A percentile compares a stretch with the other conserved stretches of the same genome.
Conservation (phyloP, 176 grass and related monocot genomes). For the Musa acuminata region DNA sequence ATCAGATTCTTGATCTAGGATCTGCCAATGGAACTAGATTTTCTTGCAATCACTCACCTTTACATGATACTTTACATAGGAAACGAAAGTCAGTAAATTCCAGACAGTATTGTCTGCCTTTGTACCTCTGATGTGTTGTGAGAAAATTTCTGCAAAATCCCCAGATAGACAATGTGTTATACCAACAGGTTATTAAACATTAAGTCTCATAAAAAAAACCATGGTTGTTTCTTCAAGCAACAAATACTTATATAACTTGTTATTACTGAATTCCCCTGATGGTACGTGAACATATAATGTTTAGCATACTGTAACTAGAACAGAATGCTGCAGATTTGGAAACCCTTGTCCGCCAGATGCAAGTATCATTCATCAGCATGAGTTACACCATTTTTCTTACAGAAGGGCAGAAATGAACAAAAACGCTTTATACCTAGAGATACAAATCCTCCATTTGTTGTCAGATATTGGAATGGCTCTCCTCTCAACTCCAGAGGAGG, state of each 20-base stretch:
- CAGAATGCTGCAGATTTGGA: neutral
- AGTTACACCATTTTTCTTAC: neutral
- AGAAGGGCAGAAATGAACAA: neutral
- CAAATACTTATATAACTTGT: too few species aligned
- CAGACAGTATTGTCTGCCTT: conserved; percentile 53
- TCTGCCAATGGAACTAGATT: neutral
- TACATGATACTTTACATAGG: conserved; percentile 76
- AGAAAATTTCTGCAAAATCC: conserved; percentile 38
- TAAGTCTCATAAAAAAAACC: neutral
- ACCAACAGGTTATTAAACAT: neutral
- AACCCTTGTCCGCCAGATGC: neutral
- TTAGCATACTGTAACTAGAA: neutral
- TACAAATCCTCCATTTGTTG: conserved; percentile 88
- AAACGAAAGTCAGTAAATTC: conserved; percentile 73
- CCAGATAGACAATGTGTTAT: neutral
- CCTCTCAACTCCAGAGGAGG: conserved; percentile 71
- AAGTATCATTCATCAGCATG: neutral
- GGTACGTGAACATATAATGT: neutral
- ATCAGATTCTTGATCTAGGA: neutral
- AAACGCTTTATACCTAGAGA: conserved; percentile 44
- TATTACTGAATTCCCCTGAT: too few species aligned
- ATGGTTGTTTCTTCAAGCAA: too few species aligned
- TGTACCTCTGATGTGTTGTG: conserved; percentile 41
- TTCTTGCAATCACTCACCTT: conserved; percentile 32
- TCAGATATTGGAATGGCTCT: conserved; percentile 54